phyloP scores from a whole-genome alignment of 495 filamentous ascomycete genomes.

The Talaromyces wortmannii region DNA sequence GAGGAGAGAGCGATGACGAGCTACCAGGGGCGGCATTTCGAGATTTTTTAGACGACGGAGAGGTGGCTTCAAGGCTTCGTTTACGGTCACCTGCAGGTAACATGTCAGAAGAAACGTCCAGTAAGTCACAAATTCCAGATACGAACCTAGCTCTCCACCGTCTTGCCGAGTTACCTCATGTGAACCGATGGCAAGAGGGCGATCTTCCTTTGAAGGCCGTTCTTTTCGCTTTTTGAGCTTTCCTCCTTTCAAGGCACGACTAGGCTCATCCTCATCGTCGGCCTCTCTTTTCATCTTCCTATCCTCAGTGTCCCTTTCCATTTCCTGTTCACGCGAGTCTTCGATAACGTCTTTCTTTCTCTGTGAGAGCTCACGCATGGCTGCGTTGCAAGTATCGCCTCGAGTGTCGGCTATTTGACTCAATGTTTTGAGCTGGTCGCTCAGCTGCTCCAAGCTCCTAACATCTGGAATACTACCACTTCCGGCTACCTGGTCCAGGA shows the following conservation, averaged over 20 bases:
- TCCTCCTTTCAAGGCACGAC: slow-evolving; percentile 30
- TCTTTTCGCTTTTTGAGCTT: slow-evolving; percentile 50
- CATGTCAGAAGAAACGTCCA: slow-evolving; percentile 8
- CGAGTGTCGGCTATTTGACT: slow-evolving; percentile 58
- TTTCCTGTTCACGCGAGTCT: slow-evolving; percentile 36
- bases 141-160: slow-evolving; percentile 60
- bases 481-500: slow-evolving; percentile 61
- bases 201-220: slow-evolving; percentile 41
- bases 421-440: slow-evolving; percentile 59
- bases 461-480: slow-evolving; percentile 66
- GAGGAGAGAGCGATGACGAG: slow-evolving; percentile 54
- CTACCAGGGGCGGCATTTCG: slow-evolving; percentile 53
- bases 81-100: slow-evolving; percentile 2
- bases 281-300: slow-evolving; percentile 45
- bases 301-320: slow-evolving; percentile 33
- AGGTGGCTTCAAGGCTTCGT: slow-evolving; percentile 18
- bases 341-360: slow-evolving; percentile 55
- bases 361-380: slow-evolving; percentile 63
- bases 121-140: slow-evolving; percentile 4
- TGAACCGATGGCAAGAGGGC: slow-evolving; percentile 54
- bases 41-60: slow-evolving; percentile 40
- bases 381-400: slow-evolving; percentile 57
- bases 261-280: slow-evolving; percentile 49
- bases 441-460: slow-evolving; percentile 60
- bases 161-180: slow-evolving; percentile 63